A percentile compares a stretch with the other conserved stretches of the same genome.
phyloP scores from a whole-genome alignment of 2,329 filamentous ascomycete species.

The Neoscytalidium dimidiatum region DNA sequence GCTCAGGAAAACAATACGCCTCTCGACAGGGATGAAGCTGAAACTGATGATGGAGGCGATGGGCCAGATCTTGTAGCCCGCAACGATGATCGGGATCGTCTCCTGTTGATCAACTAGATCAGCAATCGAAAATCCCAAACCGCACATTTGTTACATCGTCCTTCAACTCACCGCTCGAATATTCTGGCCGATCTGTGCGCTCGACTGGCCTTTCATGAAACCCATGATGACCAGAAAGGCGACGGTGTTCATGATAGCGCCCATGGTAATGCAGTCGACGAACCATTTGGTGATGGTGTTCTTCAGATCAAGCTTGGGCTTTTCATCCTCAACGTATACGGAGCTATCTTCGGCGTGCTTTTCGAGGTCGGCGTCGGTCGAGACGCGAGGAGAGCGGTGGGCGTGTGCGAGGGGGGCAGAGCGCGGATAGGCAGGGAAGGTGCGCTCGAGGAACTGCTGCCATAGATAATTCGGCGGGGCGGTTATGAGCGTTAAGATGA shows the following conservation, averaged over 20 bases:
- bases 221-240: constrained; percentile 65
- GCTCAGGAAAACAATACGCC: constrained; percentile 70
- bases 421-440: constrained; percentile 62
- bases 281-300: constrained; percentile 69
- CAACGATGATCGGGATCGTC: constrained; percentile 44
- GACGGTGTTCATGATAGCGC: constrained; percentile 65
- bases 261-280: constrained; percentile 67
- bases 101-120: constrained; percentile 35
- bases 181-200: constrained; percentile 33
- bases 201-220: constrained; percentile 44
- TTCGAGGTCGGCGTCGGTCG: constrained; percentile 14
- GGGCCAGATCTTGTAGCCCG: constrained; percentile 75
- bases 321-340: constrained; percentile 25
- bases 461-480: constrained; percentile 83
- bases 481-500: constrained; percentile 67
- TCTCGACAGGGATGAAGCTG: constrained; percentile 68
- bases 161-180: constrained; percentile 39
- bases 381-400: constrained; percentile 4
- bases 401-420: constrained; percentile 36
- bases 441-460: constrained; percentile 76
- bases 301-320: constrained; percentile 32
- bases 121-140: constrained; percentile 27
- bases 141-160: background rate
- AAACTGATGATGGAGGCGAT: constrained; percentile 71
- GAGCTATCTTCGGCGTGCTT: constrained; percentile 22